A percentile compares a stretch with the other conserved stretches of the same genome.
Evolutionary conservation across 495 filamentous ascomycete species (phyloP).

Genomic region (Viridothelium virens): DNA sequence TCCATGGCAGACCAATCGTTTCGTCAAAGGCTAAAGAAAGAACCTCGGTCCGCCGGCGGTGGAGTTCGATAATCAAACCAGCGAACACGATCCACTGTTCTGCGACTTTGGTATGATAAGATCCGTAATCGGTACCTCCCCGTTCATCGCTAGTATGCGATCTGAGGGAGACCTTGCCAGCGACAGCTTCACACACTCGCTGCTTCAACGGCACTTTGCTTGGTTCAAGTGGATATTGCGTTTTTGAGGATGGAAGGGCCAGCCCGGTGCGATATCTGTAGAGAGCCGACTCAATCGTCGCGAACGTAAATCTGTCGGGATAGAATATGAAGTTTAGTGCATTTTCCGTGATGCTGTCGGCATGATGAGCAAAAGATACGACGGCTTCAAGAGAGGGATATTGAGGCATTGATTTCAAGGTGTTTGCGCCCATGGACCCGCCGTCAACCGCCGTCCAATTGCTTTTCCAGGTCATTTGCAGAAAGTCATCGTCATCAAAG

Average conservation of each 20-base stretch:
- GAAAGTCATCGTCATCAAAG: conserved; percentile 21
- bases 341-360: conserved; percentile 28
- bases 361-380: neutral
- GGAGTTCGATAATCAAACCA: conserved; percentile 73
- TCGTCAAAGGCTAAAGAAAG: conserved; percentile 67
- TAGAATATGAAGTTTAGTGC: conserved; percentile 59
- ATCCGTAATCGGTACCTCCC: conserved; percentile 49
- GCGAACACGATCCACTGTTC: conserved; percentile 87
- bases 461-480: conserved; percentile 52
- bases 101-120: conserved; percentile 61
- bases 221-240: conserved; percentile 10
- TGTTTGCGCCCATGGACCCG: conserved; percentile 29
- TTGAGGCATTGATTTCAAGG: conserved; percentile 21
- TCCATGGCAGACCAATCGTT: conserved; percentile 65
- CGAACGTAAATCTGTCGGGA: conserved; percentile 66
- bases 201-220: conserved; percentile 51
- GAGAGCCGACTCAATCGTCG: conserved; percentile 77
- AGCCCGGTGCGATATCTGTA: conserved; percentile 49
- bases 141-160: conserved; percentile 51
- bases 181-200: conserved; percentile 61
- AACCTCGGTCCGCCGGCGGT: conserved; percentile 73
- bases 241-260: conserved; percentile 6
- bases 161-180: conserved; percentile 52
- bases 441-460: conserved; percentile 63
- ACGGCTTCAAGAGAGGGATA: conserved; percentile 20